Base-by-base conservation (phyloP, 1,284 basidiomycete species). In the Hortiboletus rubellus region DNA sequence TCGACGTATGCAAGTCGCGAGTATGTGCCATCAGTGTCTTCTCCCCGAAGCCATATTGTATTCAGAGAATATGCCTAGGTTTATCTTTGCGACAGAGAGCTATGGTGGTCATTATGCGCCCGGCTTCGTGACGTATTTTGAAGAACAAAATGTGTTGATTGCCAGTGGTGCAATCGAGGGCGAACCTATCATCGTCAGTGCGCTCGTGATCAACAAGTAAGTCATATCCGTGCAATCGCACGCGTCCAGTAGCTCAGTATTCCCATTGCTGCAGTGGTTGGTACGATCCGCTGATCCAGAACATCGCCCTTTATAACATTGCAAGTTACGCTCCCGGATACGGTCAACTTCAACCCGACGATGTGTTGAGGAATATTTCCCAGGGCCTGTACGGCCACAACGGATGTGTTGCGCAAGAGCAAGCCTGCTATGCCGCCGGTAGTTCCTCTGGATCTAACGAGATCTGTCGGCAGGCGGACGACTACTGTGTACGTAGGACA, bases 51-150 rank as follows among this genome's bases (percentile, higher is more conserved):
- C 7, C 33, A 36, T 14, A 14, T 36, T 24, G 42, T 31, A 31
- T n/a, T 51, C 15, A 34, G 8, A 37, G 14, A 12, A 33, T 41
- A 36, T 48, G 3, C 17, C 22, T 38, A 85, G 85, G 58, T 86
- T 87, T 62, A 78, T 86, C n/a, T 78, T 86, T 52, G 77, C 82
- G 1, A 84, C 84, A 0, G 85, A 88, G 65, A 86, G 84, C 55
- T 87, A 86, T 57, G 86, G 85, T 3, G 86, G 87, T 0, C 86
- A 88, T 64, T 89, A 86, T 62, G 86, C 81, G 2, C 85, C 84
- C 22, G 77, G 76, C 54, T 87, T 84, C 64, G 82, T 87, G 33
- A 80, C 82, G 1, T 87, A 80, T 67, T 87, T 91, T 63, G 77
- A 87, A 43, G 72, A 85, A 58, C 86, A 89, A 67, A 91, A 89